Base-by-base conservation (phyloP, 2,329 filamentous ascomycete genomes). In the Paecilomyces fulvus region DNA sequence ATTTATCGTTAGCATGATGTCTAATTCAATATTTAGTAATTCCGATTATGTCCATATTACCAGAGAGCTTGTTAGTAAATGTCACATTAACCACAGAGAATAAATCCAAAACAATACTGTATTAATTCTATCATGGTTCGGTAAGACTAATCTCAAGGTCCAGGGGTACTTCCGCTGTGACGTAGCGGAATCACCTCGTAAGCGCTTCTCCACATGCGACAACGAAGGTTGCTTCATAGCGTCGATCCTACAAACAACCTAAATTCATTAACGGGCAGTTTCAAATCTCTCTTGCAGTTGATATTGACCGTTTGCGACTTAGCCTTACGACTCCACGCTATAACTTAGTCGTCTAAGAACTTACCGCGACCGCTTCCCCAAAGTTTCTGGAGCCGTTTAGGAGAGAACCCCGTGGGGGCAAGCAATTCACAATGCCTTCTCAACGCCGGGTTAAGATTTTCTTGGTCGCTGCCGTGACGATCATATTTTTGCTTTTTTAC, bases 401-500 rank as follows among this genome's bases (percentile, higher is more conserved):
- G 37, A 43, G 37, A 43, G 37, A 43, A 14, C 37, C 37, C 37
- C n/a, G 17, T 43, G 8, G 37, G 37, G 37, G 37, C 8, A 17
- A 43, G n/a, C 37, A 43, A 17, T 31, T 17, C 56, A 64, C 57
- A 55, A 90, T 90, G 87, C 83, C 84, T 65, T 87, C 87, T 20
- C 78, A 81, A 64, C 85, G 90, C 61, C 85, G 89, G 64, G 68
- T 90, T 65, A 85, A 86, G 67, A 76, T 87, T 63, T 75, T 90
- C 56, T 76, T 83, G 61, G 77, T 92, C 65, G 77, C 86, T 56
- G 78, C 85, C 56, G 63, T 91, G 63, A 78, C 85, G 61, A 77
- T 82, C 58, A 73, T 92, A 58, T 74, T 92, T 63, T 79, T 86
- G 50, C 75, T 87, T 55, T 77, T 95, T 63, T 90, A 92, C 77